Conservation (phyloP, 106 monocot genomes). For the Cymbidium sinense region DNA sequence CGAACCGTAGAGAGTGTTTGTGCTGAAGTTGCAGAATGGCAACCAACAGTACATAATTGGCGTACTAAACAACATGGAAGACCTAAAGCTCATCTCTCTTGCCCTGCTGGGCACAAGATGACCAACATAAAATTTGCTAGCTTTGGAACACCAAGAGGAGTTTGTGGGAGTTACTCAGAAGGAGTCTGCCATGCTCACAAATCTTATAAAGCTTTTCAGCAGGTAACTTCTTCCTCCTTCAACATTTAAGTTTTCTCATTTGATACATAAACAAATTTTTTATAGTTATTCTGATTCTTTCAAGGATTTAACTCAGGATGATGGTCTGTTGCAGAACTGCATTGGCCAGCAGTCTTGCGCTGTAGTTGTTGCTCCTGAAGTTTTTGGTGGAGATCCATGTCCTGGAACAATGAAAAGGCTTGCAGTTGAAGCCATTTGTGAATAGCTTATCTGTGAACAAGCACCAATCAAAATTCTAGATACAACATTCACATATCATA, state of each 20-base stretch:
- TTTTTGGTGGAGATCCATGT: conserved; percentile 69
- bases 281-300: conserved; percentile 1
- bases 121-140: conserved; percentile 60
- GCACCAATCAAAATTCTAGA: not conserved
- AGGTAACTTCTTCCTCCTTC: conserved; percentile 30
- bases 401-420: conserved; percentile 56
- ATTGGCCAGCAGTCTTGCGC: conserved; percentile 45
- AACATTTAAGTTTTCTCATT: not conserved
- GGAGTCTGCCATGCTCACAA: conserved; percentile 62
- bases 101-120: conserved; percentile 51
- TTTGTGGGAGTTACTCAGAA: conserved; percentile 49
- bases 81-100: conserved; percentile 42
- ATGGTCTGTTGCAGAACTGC: conserved; percentile 47
- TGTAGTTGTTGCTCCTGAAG: conserved; percentile 31
- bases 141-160: conserved; percentile 66
- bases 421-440: conserved; percentile 48
- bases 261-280: not conserved
- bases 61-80: conserved; percentile 19
- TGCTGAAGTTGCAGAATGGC: conserved; percentile 49
- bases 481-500: not conserved
- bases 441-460: not conserved
- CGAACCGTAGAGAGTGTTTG: conserved; percentile 39
- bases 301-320: conserved; percentile 8
- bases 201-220: conserved; percentile 60
- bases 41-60: conserved; percentile 31